Base-by-base conservation (phyloP, 805 yeast species). In the Cyberlindnera veronae region DNA sequence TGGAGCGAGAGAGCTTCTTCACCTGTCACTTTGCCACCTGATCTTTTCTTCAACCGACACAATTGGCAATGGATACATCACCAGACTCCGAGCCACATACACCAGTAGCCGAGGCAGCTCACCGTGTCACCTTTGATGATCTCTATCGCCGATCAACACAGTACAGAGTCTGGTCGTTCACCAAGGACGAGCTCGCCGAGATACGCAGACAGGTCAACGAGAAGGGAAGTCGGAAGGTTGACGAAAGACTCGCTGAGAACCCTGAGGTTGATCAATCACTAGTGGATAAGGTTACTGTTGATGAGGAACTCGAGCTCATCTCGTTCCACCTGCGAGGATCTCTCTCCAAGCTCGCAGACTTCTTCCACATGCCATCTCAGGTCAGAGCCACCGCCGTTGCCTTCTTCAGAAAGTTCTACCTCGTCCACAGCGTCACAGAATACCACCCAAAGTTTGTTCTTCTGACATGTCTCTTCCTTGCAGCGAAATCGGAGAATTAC, bases 401-500 rank as follows among this genome's bases (percentile, higher is more conserved):
- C 7, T 93, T 83, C 55, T 77, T 93, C 58, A 77, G 81, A 56
- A 79, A 81, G 57, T 93, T 93, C 60, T 93, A 81, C 60, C 67
- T 93, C 28, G 72, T 72, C 18, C 79, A 89, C 58, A 81, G 91
- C 20, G 91, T 85, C 20, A 81, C 89, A 88, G 89, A 88, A 49
- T 77, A 76, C 53, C 93, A 87, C 54, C 99, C 99, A 10, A 85
- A 86, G 55, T 75, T 79, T 44, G 72, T 93, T 15, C 71, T 93
- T n/a, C 67, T 79, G 39, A 83, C 95, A 2, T 83, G 95, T 47
- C 74, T 93, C 11, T 93, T 89, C 59, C 67, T 93, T 24, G 96
- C 97, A 6, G 90, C 96, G 31, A 93, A 93, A 62, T 77, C 90
- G 14, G 99, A 93, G 56, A 91, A 93, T 63, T 82, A 78, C 60